Evolutionary conservation across 768 basidiomycete genomes (phyloP).

Genomic region (Tylopilus balloui): DNA sequence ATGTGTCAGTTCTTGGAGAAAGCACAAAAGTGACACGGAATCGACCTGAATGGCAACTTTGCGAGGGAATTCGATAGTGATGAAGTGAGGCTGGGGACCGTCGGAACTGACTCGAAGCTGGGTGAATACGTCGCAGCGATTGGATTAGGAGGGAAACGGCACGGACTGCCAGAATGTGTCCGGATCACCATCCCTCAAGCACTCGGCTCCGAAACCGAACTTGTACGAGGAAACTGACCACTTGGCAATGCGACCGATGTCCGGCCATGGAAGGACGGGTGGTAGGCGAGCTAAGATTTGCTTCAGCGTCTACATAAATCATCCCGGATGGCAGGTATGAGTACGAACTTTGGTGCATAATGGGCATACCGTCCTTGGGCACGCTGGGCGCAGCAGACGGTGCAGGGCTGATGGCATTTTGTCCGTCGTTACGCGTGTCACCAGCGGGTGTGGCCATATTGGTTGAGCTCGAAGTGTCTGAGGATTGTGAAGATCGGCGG

Average conservation of each 20-base stretch:
- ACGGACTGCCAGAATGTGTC: slow-evolving; percentile 98
- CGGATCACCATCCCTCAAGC: slow-evolving; percentile 81
- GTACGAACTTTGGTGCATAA: slow-evolving; percentile 36
- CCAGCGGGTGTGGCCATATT: slow-evolving; percentile 15
- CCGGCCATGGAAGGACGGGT: slow-evolving; percentile 65
- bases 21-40: not conserved
- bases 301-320: not conserved
- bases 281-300: slow-evolving; percentile 33
- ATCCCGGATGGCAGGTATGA: not conserved
- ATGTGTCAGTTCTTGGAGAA: not conserved
- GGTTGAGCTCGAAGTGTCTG: not conserved
- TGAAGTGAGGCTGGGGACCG: slow-evolving; percentile 95
- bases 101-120: slow-evolving; percentile 56
- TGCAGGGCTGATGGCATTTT: slow-evolving; percentile 11
- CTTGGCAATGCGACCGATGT: slow-evolving; percentile 82
- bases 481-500: not conserved
- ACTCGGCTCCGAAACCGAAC: slow-evolving; percentile 93
- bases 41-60: slow-evolving; percentile 85
- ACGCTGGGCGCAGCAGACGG: slow-evolving; percentile 12
- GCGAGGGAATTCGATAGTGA: slow-evolving; percentile 89
- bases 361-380: slow-evolving; percentile 35
- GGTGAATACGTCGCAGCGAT: not conserved
- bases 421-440: slow-evolving; percentile 11
- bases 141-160: not conserved
- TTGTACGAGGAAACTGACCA: slow-evolving; percentile 98